Conservation (phyloP, 768 basidiomycete genomes). For the Mycena chlorophos region DNA sequence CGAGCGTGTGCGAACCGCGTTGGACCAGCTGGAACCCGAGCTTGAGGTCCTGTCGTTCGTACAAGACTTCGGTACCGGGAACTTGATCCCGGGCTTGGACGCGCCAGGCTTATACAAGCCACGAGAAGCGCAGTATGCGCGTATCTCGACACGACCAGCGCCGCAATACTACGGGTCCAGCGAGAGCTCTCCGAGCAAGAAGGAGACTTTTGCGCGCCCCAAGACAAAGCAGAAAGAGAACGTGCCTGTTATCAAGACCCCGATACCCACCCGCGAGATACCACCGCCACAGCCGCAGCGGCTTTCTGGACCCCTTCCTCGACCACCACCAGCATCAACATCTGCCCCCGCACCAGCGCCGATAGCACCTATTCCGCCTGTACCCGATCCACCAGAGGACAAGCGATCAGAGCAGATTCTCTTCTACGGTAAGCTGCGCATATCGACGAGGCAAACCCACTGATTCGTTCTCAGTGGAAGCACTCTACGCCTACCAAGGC, state of each 20-base stretch:
- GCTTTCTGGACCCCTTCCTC: slow-evolving; percentile 25
- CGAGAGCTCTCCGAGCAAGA: not conserved
- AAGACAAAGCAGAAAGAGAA: not conserved
- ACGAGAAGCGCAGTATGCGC: slow-evolving; percentile 55
- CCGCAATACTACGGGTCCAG: slow-evolving; percentile 10
- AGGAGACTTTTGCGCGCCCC: not conserved
- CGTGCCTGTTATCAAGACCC: not conserved
- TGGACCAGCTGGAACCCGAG: slow-evolving; percentile 88
- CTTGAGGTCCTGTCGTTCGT: slow-evolving; percentile 91
- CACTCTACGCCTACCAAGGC: slow-evolving; percentile 83
- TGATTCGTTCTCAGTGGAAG: slow-evolving; percentile 63
- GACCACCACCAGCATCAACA: slow-evolving; percentile 6
- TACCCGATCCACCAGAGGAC: slow-evolving; percentile 48
- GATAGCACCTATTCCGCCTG: slow-evolving; percentile 13
- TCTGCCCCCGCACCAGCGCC: slow-evolving; percentile 12
- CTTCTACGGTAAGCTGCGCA: slow-evolving; percentile 74
- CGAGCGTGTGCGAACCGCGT: slow-evolving; percentile 80
- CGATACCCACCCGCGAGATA: not conserved
- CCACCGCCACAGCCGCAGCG: slow-evolving; percentile 33
- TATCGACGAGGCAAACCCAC: slow-evolving; percentile 7
- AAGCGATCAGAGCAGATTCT: slow-evolving; percentile 72
- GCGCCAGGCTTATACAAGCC: slow-evolving; percentile 25
- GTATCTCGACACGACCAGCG: slow-evolving; percentile 17
- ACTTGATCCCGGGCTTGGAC: slow-evolving; percentile 75
- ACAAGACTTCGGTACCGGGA: slow-evolving; percentile 85